phyloP scores from a whole-genome alignment of 2,329 filamentous ascomycete species.

The Ophiostoma triangulosporum region DNA sequence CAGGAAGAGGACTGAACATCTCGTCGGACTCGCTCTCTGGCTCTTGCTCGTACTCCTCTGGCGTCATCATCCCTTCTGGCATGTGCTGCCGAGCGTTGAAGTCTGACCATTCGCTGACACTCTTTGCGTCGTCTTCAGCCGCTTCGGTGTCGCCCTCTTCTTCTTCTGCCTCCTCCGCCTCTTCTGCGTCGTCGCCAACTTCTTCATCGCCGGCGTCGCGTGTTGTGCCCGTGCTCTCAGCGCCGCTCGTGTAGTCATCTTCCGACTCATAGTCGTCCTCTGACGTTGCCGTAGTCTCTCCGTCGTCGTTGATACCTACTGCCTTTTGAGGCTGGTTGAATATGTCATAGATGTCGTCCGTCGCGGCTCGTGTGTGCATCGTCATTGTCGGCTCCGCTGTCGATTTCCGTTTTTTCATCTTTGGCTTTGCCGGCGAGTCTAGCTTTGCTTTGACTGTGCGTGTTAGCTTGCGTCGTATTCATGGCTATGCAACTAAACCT shows the following conservation, averaged over 20 bases:
- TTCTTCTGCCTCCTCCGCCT: conserved; percentile 30
- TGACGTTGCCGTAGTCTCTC: conserved; percentile 27
- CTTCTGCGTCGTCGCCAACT: conserved; percentile 32
- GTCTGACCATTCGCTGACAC: conserved; percentile 76
- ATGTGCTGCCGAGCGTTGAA: conserved; percentile 65
- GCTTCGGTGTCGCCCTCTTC: conserved; percentile 27
- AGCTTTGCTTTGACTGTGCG: conserved; percentile 75
- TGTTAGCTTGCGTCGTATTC: background rate
- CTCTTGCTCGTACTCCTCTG: conserved; percentile 11
- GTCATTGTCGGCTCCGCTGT: conserved; percentile 88
- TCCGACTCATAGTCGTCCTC: conserved; percentile 52
- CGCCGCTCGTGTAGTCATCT: conserved; percentile 69
- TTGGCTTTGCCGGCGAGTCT: conserved; percentile 75
- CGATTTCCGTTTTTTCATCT: conserved; percentile 60
- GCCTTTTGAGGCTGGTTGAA: conserved; percentile 70
- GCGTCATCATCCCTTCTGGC: conserved; percentile 25
- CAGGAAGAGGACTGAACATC: conserved; percentile 9
- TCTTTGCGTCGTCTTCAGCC: conserved; percentile 45
- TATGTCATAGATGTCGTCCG: conserved; percentile 93
- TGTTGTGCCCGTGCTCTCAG: conserved; percentile 66
- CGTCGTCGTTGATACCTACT: conserved; percentile 43
- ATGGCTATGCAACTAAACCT: conserved; percentile 23
- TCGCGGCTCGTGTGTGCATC: conserved; percentile 84
- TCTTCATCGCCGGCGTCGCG: conserved; percentile 31
- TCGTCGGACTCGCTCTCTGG: conserved; percentile 20